These are phyloP conservation scores for Closterium sp. DNA, from an alignment of 139 green algal genomes.

Conservation along the genomic window DNA sequence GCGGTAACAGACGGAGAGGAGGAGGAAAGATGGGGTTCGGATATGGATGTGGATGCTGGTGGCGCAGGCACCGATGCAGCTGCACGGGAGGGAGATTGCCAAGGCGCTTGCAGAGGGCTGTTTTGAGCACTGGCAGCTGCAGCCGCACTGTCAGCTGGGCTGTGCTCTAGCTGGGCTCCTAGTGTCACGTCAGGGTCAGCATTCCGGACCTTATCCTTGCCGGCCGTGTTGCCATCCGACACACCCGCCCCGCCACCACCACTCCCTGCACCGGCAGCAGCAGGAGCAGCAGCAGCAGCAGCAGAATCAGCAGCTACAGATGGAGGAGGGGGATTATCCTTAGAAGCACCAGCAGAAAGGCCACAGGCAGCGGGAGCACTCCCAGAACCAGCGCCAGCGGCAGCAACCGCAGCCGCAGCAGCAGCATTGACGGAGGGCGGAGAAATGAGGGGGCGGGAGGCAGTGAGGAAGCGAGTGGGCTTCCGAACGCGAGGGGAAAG, in stretches of 20 bases:
- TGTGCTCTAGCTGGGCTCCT: no score
- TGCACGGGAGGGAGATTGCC: no score
- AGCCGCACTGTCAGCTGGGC: neutral
- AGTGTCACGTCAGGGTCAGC: no score
- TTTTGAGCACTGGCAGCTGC: no score
- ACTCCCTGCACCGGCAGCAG: no score
- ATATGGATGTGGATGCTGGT: neutral
- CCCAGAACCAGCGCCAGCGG: neutral
- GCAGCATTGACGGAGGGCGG: neutral
- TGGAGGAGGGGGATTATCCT: neutral
- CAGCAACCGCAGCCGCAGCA: neutral
- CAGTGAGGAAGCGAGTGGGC: neutral
- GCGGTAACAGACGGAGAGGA: no score
- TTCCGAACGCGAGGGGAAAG: neutral
- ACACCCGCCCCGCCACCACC: no score
- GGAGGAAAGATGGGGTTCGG: no score
- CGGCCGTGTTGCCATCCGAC: no score
- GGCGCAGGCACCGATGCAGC: no score
- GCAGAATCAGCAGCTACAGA: neutral
- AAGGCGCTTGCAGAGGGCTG: no score
- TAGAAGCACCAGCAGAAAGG: neutral
- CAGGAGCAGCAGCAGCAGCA: neutral
- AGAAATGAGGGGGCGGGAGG: neutral
- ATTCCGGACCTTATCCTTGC: no score
- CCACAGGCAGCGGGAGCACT: neutral